A percentile compares a stretch with the other conserved stretches of the same genome.
Conservation (phyloP, 345 rosid genomes). For the Arabidopsis arenosa region DNA sequence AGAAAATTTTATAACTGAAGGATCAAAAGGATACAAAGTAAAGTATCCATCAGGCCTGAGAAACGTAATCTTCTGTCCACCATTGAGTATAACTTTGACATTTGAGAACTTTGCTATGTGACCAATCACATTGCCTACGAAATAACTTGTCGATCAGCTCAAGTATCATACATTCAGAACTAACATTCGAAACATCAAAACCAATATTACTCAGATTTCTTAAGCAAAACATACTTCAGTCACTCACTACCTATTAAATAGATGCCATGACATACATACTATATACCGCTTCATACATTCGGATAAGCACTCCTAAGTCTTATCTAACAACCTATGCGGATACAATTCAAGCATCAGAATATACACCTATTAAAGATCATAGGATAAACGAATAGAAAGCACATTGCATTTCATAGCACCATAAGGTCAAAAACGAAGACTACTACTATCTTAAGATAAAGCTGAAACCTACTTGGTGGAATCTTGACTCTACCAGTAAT, state of each 20-base stretch:
- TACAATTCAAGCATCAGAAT: neutral
- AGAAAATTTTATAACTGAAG: neutral
- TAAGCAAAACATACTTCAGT: constrained; percentile 4
- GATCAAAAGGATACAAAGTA: constrained; percentile 72
- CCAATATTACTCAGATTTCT: neutral
- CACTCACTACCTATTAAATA: too few relatives aligned
- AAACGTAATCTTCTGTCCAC: constrained; percentile 69
- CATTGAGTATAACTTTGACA: constrained; percentile 75
- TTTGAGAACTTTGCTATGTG: constrained; percentile 63
- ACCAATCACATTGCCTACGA: constrained; percentile 51
- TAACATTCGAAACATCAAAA: neutral
- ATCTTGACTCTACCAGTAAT: constrained; percentile 79
- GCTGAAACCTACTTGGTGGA: constrained; percentile 50
- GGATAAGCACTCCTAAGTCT: neutral
- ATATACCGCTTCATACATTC: neutral
- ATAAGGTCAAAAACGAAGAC: neutral
- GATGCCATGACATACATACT: too few relatives aligned
- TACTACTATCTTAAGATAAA: neutral
- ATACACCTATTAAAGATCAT: neutral
- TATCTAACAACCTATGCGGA: neutral
- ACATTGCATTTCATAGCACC: neutral
- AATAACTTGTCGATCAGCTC: constrained; percentile 19
- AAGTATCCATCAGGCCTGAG: constrained; percentile 90
- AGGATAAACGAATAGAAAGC: neutral
- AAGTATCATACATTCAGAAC: constrained; percentile 4